Evolutionary conservation across 306 rosid species (phyloP).

Genomic region (Malus fusca): DNA sequence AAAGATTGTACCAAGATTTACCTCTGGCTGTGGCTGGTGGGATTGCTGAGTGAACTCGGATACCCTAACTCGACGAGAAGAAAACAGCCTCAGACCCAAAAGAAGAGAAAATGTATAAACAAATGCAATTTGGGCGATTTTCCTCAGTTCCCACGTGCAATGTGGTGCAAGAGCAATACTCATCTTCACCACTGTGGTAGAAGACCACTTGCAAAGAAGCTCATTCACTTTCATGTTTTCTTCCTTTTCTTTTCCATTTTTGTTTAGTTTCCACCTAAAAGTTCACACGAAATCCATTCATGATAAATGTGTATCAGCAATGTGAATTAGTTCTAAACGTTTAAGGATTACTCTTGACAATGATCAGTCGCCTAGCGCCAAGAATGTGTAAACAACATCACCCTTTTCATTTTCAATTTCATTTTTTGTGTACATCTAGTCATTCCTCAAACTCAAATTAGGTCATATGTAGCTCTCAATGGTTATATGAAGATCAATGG

Average conservation of each 20-base stretch:
- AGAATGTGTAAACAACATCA: too few species aligned
- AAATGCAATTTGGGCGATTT: neutral
- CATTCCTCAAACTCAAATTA: too few species aligned
- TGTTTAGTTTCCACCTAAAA: neutral
- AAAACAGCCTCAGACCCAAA: neutral
- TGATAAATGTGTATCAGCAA: too few species aligned
- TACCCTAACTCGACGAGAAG: constrained; percentile 4
- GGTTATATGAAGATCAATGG: too few species aligned
- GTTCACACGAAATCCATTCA: neutral
- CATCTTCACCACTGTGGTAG: too few species aligned
- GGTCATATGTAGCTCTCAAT: too few species aligned
- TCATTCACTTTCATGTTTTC: neutral
- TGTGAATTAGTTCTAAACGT: too few species aligned
- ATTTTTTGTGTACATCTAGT: too few species aligned
- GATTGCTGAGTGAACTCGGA: constrained; percentile 15
- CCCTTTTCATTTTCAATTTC: too few species aligned
- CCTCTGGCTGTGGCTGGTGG: neutral
- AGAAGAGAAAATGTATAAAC: neutral
- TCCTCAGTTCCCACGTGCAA: neutral
- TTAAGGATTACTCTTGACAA: too few species aligned
- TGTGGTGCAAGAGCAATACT: too few species aligned
- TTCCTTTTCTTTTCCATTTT: neutral
- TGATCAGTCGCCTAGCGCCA: too few species aligned
- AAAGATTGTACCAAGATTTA: neutral
- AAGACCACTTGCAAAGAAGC: neutral